phyloP scores from a whole-genome alignment of 176 grass and related monocot species.

The Zizania latifolia region DNA sequence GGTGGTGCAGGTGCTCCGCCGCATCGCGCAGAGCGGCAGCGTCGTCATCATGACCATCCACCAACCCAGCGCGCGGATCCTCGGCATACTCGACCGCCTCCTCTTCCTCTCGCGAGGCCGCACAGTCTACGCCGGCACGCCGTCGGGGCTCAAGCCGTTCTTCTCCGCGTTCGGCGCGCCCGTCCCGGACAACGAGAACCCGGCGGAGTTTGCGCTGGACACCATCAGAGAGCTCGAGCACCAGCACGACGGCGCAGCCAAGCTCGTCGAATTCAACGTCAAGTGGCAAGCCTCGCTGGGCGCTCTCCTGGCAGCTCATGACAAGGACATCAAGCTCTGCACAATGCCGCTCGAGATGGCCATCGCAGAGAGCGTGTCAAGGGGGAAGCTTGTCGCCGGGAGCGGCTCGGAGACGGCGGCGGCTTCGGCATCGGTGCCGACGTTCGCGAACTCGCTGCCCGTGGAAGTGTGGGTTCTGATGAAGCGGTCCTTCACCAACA shows the following conservation, averaged over 20 bases:
- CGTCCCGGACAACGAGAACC: slow-evolving; percentile 84
- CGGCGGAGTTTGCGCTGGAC: slow-evolving; percentile 78
- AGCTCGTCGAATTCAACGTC: slow-evolving; percentile 64
- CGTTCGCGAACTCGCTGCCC: slow-evolving; percentile 64
- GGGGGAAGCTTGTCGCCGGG: slow-evolving; percentile 68
- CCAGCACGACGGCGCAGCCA: slow-evolving; percentile 25
- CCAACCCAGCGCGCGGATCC: slow-evolving; percentile 73
- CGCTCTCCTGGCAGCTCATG: not conserved
- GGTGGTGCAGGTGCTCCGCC: slow-evolving; percentile 82
- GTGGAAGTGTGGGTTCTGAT: slow-evolving; percentile 70
- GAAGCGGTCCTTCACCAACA: slow-evolving; percentile 76
- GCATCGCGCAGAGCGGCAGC: slow-evolving; percentile 69
- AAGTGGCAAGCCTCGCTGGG: slow-evolving; percentile 27
- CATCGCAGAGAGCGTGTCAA: slow-evolving; percentile 53
- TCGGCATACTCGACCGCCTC: slow-evolving; percentile 55
- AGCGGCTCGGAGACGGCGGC: slow-evolving; percentile 4
- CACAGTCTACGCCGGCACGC: slow-evolving; percentile 61
- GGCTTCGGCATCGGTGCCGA: slow-evolving; percentile 34
- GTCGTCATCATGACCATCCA: slow-evolving; percentile 88
- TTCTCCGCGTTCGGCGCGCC: slow-evolving; percentile 53
- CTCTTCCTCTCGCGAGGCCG: slow-evolving; percentile 59
- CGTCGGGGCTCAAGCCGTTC: slow-evolving; percentile 40
- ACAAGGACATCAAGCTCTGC: not conserved
- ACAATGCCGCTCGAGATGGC: slow-evolving; percentile 42
- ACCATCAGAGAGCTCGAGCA: slow-evolving; percentile 66